Percentiles rank a stretch among this genome's conserved stretches.
Evolutionary conservation across 2,329 filamentous ascomycete species (phyloP).

Genomic region (Westerdykella ornata): DNA sequence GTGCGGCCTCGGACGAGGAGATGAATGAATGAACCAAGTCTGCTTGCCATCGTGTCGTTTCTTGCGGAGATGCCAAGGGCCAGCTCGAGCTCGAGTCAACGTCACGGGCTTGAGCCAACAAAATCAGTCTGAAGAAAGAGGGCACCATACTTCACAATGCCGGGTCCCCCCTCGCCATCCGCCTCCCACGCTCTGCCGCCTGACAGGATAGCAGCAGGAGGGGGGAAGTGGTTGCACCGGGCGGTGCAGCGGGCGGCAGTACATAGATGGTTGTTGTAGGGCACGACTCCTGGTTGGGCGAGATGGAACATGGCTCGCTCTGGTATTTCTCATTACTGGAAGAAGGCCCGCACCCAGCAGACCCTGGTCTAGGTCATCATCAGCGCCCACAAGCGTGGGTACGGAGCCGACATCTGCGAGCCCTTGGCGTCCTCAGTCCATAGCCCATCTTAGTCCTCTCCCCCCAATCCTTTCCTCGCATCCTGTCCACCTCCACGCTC

Average conservation of each 20-base stretch:
- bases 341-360: background rate
- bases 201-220: background rate
- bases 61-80: background rate
- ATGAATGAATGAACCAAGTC: too few species aligned
- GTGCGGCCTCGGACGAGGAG: too few species aligned
- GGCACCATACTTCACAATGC: too few species aligned
- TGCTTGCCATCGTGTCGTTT: too few species aligned
- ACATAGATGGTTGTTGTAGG: conserved; percentile 5
- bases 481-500: conserved; percentile 9
- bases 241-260: background rate
- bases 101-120: background rate
- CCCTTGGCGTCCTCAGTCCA: conserved; percentile 7
- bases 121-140: too few species aligned
- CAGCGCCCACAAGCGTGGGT: conserved; percentile 13
- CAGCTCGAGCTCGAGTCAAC: background rate
- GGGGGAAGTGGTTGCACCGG: background rate
- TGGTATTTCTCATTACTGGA: conserved; percentile 10
- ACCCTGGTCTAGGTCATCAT: conserved; percentile 6
- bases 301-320: conserved; percentile 1
- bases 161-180: too few species aligned
- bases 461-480: conserved; percentile 13
- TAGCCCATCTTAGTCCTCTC: conserved; percentile 5
- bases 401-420: conserved; percentile 1
- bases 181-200: background rate
- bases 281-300: background rate